Base-by-base conservation (phyloP, 2,329 filamentous ascomycete species). In the Ascosphaera aggregata region DNA sequence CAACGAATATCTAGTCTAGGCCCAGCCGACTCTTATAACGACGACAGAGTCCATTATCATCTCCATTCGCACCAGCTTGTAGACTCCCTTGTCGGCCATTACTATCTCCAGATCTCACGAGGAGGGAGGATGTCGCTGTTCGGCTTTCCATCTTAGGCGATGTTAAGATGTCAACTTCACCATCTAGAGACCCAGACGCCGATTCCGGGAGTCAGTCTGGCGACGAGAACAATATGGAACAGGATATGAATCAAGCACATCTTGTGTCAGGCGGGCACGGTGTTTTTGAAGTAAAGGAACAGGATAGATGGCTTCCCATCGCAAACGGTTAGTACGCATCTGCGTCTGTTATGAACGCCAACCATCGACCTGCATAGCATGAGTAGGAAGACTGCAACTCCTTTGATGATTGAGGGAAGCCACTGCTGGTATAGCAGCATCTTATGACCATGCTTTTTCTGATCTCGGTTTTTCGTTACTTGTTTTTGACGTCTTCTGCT, bases 221-320 rank as follows among this genome's bases (percentile, higher is more conserved):
- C 66, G 81, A 91, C 67, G 65, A 70, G 56, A 81, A 89, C 68
- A 77, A 78, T 72, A 91, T 92, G 80, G 84, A 91, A 54, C 58
- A 60, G 66, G 80, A 84, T 60, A 7, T 27, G 22, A 65, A 69
- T 74, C 77, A 82, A 66, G 67, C 69, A 59, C 69, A 69, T 60
- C 5, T 27, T 5, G 22, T 11, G 22, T 27, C 22, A 11, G 22
- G 22, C 5, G 76, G 71, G 59, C 69, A 78, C 62, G 74, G 82
- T 62, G 86, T 95, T 66, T 93, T 94, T 59, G 86, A 95, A 65
- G 86, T 95, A 62, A 95, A 95, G 70, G 89, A 98, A 64, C 89
- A 98, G 64, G 89, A 98, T 64, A 71, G 89, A 69, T 98, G 89
- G 89, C 73, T 98, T 59, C 89, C 89, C 59, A 98, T 98, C 72